Evolutionary conservation across 2,329 filamentous ascomycete species (phyloP).

Genomic region (Colletotrichum costaricense): DNA sequence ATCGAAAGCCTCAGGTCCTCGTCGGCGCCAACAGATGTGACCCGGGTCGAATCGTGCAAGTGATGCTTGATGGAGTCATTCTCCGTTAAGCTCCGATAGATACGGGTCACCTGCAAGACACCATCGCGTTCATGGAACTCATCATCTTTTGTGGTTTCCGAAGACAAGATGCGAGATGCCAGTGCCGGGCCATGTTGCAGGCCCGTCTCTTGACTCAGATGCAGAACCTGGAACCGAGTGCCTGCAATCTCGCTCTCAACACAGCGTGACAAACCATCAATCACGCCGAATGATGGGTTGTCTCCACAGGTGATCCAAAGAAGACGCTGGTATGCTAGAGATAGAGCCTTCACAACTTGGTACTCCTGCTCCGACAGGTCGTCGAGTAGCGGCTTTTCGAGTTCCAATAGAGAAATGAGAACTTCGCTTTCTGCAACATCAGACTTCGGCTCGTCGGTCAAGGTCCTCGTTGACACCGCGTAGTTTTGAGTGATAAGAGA

Average conservation of each 20-base stretch:
- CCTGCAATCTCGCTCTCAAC: neutral
- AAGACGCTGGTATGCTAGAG: neutral
- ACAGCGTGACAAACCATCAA: neutral
- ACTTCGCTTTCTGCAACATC: conserved; percentile 12
- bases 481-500: neutral
- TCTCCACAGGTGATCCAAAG: neutral
- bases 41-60: conserved; percentile 33
- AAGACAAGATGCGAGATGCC: neutral
- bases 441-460: conserved; percentile 31
- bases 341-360: neutral
- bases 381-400: neutral
- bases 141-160: neutral
- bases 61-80: conserved; percentile 41
- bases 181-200: neutral
- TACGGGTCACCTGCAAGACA: conserved; percentile 36
- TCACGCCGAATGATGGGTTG: neutral
- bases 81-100: conserved; percentile 41
- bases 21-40: conserved; percentile 1
- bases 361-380: neutral
- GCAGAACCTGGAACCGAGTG: neutral
- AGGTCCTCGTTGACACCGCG: neutral
- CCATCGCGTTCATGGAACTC: conserved; percentile 9
- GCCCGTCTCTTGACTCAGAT: neutral
- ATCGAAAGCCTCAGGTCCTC: conserved; percentile 1
- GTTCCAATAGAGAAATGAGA: neutral